A percentile compares a stretch with the other conserved stretches of the same genome.
Evolutionary conservation across 768 basidiomycete genomes (phyloP).

Genomic region (Sporobolomyces roseus): DNA sequence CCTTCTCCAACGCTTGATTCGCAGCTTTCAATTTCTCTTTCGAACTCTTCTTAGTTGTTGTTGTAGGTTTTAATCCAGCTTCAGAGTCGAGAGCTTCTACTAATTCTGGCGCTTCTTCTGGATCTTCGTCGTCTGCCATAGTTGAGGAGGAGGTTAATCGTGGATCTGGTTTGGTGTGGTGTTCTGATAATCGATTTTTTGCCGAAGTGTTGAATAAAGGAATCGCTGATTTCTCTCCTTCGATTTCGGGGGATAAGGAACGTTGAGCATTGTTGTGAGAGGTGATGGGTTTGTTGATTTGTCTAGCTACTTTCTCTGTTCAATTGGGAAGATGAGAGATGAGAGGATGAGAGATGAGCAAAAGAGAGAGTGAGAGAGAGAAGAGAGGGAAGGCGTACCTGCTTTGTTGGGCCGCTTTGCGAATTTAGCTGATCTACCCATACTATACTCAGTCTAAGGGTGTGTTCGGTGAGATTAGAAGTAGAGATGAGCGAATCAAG

Average conservation of each 20-base stretch:
- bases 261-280: not conserved
- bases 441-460: not conserved
- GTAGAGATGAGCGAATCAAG: not conserved
- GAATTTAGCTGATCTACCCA: conserved; percentile 35
- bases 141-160: not conserved
- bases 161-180: conserved; percentile 8
- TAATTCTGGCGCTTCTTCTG: not conserved
- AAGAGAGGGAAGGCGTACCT: not conserved
- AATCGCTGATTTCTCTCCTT: conserved; percentile 13
- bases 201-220: conserved; percentile 36
- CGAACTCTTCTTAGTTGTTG: not conserved
- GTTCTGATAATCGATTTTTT: not conserved
- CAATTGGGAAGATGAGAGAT: not conserved
- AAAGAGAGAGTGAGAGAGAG: not conserved
- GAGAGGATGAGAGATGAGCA: not conserved
- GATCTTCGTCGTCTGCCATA: not conserved
- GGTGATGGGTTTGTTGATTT: conserved; percentile 20
- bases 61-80: conserved; percentile 3
- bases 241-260: conserved; percentile 6
- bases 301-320: conserved; percentile 27
- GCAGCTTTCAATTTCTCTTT: conserved; percentile 20
- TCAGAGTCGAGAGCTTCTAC: not conserved
- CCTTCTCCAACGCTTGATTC: not conserved
- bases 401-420: conserved; percentile 22
- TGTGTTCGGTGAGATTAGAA: not conserved